These are phyloP conservation scores for Phytophthora colocasiae DNA, from an alignment of 352 stramenopile genomes.

Conservation along the genomic window DNA sequence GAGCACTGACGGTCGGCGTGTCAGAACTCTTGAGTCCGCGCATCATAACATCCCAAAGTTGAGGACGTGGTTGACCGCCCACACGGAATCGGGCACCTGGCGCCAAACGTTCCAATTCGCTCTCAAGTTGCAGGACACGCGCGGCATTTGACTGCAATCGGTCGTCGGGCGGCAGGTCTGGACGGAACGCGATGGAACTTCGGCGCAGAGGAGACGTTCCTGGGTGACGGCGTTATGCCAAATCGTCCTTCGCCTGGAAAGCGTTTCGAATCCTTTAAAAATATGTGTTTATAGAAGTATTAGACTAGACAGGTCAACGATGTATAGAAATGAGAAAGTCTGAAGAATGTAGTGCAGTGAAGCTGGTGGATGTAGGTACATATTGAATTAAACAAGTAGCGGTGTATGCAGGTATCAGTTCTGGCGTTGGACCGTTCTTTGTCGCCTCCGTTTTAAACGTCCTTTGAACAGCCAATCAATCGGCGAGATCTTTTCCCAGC, in stretches of 20 bases:
- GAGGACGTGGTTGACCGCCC: conserved; percentile 13
- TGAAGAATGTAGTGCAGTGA: no score
- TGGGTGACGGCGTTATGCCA: background rate
- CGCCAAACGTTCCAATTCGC: conserved; percentile 7
- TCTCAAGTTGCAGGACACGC: conserved; percentile 12
- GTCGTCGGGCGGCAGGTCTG: background rate
- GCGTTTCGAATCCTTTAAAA: background rate
- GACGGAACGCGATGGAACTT: background rate
- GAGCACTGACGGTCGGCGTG: background rate
- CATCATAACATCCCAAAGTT: conserved; percentile 35
- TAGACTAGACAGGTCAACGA: no score
- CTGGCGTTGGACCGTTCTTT: background rate
- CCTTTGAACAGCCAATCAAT: background rate
- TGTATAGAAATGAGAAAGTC: no score
- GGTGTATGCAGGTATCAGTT: background rate
- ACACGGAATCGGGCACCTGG: conserved; percentile 8
- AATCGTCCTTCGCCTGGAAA: no score
- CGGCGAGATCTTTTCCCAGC: conserved; percentile 6
- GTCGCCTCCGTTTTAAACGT: background rate
- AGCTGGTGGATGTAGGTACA: no score
- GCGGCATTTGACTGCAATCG: background rate
- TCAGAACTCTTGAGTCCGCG: conserved; percentile 15
- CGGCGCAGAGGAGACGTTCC: background rate
- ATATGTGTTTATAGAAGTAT: no score
- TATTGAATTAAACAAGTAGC: no score